These are phyloP conservation scores for Aspergillus proliferans DNA, from an alignment of 2,329 filamentous ascomycete species.

Conservation along the genomic window DNA sequence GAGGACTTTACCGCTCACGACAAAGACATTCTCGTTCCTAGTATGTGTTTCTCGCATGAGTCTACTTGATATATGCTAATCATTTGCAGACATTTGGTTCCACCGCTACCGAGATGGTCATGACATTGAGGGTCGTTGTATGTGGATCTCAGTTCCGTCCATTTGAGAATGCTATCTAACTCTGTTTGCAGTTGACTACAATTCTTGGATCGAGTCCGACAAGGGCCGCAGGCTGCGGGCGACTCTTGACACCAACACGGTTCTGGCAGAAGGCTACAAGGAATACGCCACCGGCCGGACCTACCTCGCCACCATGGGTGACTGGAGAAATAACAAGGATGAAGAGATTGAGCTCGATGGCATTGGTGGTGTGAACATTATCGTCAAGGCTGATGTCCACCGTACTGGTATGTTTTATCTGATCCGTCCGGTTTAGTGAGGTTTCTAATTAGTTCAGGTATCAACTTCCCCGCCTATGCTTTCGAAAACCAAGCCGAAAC, in stretches of 20 bases:
- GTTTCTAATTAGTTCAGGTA: conserved; percentile 52
- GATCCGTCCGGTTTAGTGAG: not conserved
- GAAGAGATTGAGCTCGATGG: conserved; percentile 89
- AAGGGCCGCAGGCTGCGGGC: conserved; percentile 70
- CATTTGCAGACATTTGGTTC: conserved; percentile 79
- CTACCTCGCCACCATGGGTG: conserved; percentile 85
- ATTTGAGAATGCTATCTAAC: conserved; percentile 10
- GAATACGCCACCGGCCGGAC: conserved; percentile 84
- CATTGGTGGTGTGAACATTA: conserved; percentile 92
- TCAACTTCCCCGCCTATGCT: conserved; percentile 94
- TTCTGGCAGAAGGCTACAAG: conserved; percentile 92
- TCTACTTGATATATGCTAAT: conserved; percentile 10
- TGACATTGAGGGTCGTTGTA: conserved; percentile 93
- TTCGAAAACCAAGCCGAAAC: conserved; percentile 99
- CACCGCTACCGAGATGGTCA: conserved; percentile 73
- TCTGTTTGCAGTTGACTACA: conserved; percentile 73
- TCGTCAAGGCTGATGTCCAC: conserved; percentile 97
- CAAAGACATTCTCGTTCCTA: conserved; percentile 86
- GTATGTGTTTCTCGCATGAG: conserved; percentile 50
- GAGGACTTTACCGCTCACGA: conserved; percentile 96
- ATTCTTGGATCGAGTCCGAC: conserved; percentile 94
- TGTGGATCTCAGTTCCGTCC: conserved; percentile 32
- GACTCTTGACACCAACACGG: conserved; percentile 67
- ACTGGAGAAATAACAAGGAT: conserved; percentile 88
- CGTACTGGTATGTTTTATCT: conserved; percentile 62